These are phyloP conservation scores for Rhodomyrtus tomentosa DNA, from an alignment of 345 rosid genomes.

Conservation along the genomic window DNA sequence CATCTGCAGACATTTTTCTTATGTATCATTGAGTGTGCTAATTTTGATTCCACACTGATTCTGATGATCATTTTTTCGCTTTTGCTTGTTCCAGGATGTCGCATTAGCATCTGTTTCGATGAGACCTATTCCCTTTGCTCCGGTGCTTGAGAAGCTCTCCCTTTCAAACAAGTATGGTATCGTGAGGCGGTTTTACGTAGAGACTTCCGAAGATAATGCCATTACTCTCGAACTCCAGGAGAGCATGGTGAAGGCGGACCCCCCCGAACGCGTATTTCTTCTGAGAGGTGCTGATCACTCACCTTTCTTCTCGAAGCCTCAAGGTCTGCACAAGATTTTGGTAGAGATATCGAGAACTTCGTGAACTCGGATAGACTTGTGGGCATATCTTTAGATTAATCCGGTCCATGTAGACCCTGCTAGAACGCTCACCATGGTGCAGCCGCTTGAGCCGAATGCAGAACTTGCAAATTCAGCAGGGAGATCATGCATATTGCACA, in stretches of 20 bases:
- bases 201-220: constrained; percentile 76
- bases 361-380: constrained; percentile 7
- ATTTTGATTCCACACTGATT: not conserved
- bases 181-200: constrained; percentile 73
- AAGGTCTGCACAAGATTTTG: constrained; percentile 74
- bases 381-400: not conserved
- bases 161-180: constrained; percentile 73
- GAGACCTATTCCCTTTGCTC: constrained; percentile 90
- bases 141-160: constrained; percentile 77
- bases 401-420: not conserved
- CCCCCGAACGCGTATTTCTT: constrained; percentile 68
- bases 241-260: constrained; percentile 59
- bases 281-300: constrained; percentile 95
- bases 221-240: constrained; percentile 63
- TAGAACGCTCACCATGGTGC: not conserved
- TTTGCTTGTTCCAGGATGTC: constrained; percentile 45
- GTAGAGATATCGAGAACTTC: constrained; percentile 68
- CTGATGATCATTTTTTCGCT: not conserved
- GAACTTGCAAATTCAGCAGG: not conserved
- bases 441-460: not conserved
- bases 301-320: constrained; percentile 99
- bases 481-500: not conserved
- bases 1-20: not conserved
- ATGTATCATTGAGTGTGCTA: not conserved
- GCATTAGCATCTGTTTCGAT: constrained; percentile 92